Evolutionary conservation across 2,329 filamentous ascomycete genomes (phyloP), one percentile per base, ranked within the genome.

Genomic region (Calonectria hawksworthii): DNA sequence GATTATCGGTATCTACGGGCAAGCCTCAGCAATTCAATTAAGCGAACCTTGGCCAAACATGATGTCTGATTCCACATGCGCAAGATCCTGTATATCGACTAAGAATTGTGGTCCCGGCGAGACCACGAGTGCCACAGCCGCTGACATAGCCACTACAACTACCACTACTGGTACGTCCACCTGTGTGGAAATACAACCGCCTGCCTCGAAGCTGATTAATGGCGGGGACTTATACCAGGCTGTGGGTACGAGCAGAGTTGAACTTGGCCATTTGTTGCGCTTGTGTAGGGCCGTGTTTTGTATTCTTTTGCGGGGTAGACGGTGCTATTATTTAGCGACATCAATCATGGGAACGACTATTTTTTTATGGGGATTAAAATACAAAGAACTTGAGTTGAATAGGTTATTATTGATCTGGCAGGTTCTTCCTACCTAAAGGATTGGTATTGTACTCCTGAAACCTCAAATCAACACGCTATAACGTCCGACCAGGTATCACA

Each of bases 401-500:
- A 23, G 44, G 9, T 23, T 23, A 47, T 47, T 47, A 63, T 21
- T 28, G 32, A 41, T 41, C 13, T 28, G 56, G 23, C n/a, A 36
- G 56, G 34, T 23, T 10, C 6, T 5, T 61, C 11, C 56, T 23
- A 10, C 32, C 34, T 10, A 28, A 61, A 63, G 23, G 36, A 41
- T 54, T 68, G 65, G 47, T 52, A 54, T 68, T 54, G 23, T 63
- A 63, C 23, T 63, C 23, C 34, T 68, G 13, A 59, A 68, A 68
- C n/a, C 32, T 67, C 50, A 47, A 59, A 23, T 68, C 51, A 59
- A 59, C 51, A 16, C 28, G 61, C 66, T 59, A 34, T 68, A 32
- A 32, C 66, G 66, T 51, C 64, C n/a, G 26, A 51, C 70, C 64
- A 68, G 70, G 64, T 72, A 72, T 72, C 70, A 67, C 59, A 50